These are phyloP conservation scores for Thecaphora thlaspeos DNA, from an alignment of 1,284 basidiomycete species.

Conservation along the genomic window DNA sequence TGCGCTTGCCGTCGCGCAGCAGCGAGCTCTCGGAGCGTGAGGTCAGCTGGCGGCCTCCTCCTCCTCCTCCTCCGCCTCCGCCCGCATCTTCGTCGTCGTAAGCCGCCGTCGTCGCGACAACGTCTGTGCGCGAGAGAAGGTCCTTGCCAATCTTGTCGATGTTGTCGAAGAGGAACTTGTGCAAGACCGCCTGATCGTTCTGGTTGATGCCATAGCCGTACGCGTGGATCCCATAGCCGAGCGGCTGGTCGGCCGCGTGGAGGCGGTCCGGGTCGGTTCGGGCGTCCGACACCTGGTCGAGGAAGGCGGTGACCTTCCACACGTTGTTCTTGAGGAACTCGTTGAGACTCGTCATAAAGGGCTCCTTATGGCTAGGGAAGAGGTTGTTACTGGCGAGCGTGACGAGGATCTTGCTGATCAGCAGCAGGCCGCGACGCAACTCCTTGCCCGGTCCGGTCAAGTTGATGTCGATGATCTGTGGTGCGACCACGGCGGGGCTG, in stretches of 20 bases:
- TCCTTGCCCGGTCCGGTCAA: constrained; percentile 43
- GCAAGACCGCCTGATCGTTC: constrained; percentile 38
- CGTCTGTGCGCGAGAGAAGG: constrained; percentile 22
- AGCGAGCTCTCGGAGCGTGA: too few relatives aligned
- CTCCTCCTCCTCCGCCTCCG: too few relatives aligned
- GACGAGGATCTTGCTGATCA: constrained; percentile 53
- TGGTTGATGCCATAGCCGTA: constrained; percentile 47
- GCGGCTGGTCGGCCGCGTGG: constrained; percentile 50
- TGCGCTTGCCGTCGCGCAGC: constrained; percentile 8
- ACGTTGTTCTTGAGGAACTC: constrained; percentile 52
- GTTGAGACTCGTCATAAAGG: constrained; percentile 51
- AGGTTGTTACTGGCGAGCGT: constrained; percentile 51
- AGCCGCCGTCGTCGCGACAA: too few relatives aligned
- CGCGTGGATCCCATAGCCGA: constrained; percentile 50
- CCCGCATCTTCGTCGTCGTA: too few relatives aligned
- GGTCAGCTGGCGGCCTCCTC: too few relatives aligned
- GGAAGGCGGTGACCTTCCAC: constrained; percentile 49
- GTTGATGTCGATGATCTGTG: constrained; percentile 53
- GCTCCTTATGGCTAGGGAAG: constrained; percentile 51
- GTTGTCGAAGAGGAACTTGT: constrained; percentile 47
- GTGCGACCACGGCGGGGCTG: constrained; percentile 49
- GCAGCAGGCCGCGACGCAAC: constrained; percentile 42
- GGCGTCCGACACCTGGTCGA: constrained; percentile 50
- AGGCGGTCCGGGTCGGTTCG: constrained; percentile 49
- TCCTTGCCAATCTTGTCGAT: constrained; percentile 47